These are phyloP conservation scores for Chloromonas sp. DNA, from an alignment of 163 green algal genomes.

Conservation along the genomic window DNA sequence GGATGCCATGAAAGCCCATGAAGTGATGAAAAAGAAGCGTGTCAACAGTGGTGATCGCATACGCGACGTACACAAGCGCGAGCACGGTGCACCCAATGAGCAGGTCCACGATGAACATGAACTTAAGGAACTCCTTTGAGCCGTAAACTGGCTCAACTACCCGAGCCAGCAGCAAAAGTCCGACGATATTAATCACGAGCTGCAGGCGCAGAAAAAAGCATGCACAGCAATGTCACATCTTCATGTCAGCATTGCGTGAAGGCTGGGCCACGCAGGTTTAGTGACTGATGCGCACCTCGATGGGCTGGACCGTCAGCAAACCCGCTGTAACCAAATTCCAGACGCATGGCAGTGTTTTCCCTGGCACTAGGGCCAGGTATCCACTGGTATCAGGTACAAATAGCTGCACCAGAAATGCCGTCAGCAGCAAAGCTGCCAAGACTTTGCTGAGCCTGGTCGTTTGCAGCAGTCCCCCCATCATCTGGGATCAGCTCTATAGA, in stretches of 20 bases:
- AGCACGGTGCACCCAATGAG: constrained; percentile 40
- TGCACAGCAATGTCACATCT: not conserved
- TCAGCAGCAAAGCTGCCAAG: constrained; percentile 36
- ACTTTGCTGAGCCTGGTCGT: constrained; percentile 44
- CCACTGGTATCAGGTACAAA: constrained; percentile 30
- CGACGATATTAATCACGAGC: constrained; percentile 39
- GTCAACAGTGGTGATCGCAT: constrained; percentile 16
- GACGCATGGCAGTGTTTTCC: constrained; percentile 56
- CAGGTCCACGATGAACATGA: constrained; percentile 52
- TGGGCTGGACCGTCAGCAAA: constrained; percentile 47
- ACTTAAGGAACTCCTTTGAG: constrained; percentile 63
- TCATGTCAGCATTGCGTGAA: not conserved
- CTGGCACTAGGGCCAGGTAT: constrained; percentile 55
- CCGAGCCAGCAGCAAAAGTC: constrained; percentile 51
- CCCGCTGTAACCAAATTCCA: constrained; percentile 70
- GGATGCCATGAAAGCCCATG: constrained; percentile 69
- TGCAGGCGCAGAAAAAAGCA: constrained; percentile 15
- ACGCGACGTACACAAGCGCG: constrained; percentile 52
- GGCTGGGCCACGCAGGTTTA: not conserved
- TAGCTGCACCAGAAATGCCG: constrained; percentile 37
- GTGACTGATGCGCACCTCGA: constrained; percentile 38
- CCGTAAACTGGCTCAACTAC: constrained; percentile 70
- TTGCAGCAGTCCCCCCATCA: not conserved
- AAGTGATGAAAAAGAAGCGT: constrained; percentile 53
- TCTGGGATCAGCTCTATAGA: not conserved